Conservation (phyloP, 352 stramenopile species). For the Phytophthora tentaculata region DNA sequence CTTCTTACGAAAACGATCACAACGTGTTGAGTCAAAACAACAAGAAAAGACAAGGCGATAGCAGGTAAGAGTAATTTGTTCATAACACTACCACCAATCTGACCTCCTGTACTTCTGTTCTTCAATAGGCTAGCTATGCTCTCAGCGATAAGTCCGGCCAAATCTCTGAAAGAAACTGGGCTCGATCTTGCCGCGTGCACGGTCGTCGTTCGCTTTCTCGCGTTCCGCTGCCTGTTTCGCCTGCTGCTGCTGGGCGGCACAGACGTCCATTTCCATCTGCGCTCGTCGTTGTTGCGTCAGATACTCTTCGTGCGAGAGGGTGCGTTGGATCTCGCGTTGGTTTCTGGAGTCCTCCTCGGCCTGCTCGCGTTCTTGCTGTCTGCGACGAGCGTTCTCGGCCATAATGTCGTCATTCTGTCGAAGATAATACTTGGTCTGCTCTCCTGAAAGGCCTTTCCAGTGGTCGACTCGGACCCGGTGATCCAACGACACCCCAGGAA, state of each 20-base stretch:
- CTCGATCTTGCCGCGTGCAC: constrained; percentile 68
- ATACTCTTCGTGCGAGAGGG: constrained; percentile 59
- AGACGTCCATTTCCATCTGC: constrained; percentile 61
- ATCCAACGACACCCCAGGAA: constrained; percentile 44
- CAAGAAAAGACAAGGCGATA: not conserved
- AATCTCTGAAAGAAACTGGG: constrained; percentile 80
- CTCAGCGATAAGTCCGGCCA: constrained; percentile 77
- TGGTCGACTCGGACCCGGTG: constrained; percentile 79
- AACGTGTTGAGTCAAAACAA: constrained; percentile 16
- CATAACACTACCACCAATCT: constrained; percentile 17
- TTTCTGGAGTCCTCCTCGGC: constrained; percentile 43
- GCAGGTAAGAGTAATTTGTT: constrained; percentile 10
- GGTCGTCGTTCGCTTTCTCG: constrained; percentile 58
- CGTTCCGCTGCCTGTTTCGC: constrained; percentile 56
- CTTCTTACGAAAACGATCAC: constrained; percentile 46
- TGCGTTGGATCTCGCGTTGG: constrained; percentile 50
- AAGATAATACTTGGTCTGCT: constrained; percentile 64
- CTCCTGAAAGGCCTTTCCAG: constrained; percentile 77
- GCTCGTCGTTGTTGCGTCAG: constrained; percentile 53
- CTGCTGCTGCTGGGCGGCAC: constrained; percentile 55
- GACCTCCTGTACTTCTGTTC: constrained; percentile 4
- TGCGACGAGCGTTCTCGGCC: constrained; percentile 52
- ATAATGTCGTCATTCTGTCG: constrained; percentile 67
- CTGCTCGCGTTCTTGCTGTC: constrained; percentile 42
- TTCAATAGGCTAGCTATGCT: too few relatives aligned